Percentiles rank a stretch among this genome's conserved stretches.
phyloP scores from a whole-genome alignment of 2,329 filamentous ascomycete genomes.

The Plectosphaerella cucumerina region DNA sequence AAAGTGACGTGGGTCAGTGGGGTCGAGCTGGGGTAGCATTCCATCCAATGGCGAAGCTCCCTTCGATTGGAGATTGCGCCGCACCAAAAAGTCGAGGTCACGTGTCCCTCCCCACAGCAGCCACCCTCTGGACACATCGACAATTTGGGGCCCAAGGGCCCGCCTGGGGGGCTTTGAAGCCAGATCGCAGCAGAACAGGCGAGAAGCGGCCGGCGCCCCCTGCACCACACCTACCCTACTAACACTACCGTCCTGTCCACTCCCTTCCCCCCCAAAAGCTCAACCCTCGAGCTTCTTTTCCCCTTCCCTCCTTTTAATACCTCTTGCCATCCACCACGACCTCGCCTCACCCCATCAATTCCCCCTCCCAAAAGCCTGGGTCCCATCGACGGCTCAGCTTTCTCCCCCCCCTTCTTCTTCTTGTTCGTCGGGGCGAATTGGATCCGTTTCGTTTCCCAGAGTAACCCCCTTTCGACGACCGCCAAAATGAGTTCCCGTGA shows the following conservation, averaged over 20 bases:
- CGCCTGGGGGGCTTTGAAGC: conserved; percentile 29
- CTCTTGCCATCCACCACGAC: conserved; percentile 27
- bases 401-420: conserved; percentile 23
- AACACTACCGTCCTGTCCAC: conserved; percentile 6
- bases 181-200: conserved; percentile 28
- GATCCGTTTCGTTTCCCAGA: conserved; percentile 16
- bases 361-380: conserved; percentile 3
- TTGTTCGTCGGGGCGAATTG: conserved; percentile 31
- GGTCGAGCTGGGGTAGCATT: background rate
- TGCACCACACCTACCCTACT: conserved; percentile 1
- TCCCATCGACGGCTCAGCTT: conserved; percentile 13
- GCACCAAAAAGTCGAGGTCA: conserved; percentile 16
- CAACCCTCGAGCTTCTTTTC: conserved; percentile 21
- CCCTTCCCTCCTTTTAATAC: conserved; percentile 29
- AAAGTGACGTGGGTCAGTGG: background rate
- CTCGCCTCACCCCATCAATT: background rate
- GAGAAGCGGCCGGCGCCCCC: conserved; percentile 1
- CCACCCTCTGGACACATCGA: conserved; percentile 40
- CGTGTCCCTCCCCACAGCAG: conserved; percentile 16
- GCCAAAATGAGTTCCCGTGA: conserved; percentile 54
- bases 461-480: conserved; percentile 24
- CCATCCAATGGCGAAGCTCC: background rate
- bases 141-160: conserved; percentile 19
- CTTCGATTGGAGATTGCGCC: background rate
- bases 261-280: conserved; percentile 6